Base-by-base conservation (phyloP, 352 stramenopile genomes). In the Phytophthora pinifolia region DNA sequence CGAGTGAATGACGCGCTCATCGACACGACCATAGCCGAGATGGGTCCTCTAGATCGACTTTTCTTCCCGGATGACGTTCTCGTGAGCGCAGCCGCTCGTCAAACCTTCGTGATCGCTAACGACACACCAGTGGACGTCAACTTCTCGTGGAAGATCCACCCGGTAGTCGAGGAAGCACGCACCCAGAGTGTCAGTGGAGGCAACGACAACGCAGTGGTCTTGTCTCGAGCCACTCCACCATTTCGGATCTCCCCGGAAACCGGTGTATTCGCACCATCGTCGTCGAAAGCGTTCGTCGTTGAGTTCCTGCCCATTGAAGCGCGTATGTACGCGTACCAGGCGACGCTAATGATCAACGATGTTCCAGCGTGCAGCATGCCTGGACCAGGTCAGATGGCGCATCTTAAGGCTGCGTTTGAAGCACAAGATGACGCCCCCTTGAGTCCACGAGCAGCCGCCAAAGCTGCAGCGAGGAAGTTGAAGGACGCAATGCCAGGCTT, bases 51-150 rank as follows among this genome's bases (percentile, higher is more conserved):
- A 3, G 66, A 86, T 15, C 58, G 67, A 9, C 8, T 94, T 22
- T 66, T 71, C 15, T 94, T 94, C 49, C 22, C 49, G 0, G 45
- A 72, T 4, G 57, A 66, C 12, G 50, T 92, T 4, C 53, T 80
- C 3, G 65, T 86, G 1, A 54, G 76, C 22, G 42, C 69, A 1
- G 37, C 43, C 0, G 49, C 53, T 3, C 44, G 43, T 12, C 78
- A 92, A 48, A 62, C 52, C 4, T 63, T 94, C 25, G 59, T 68
- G 1, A 57, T 94, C 14, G 42, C 55, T 4, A 94, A 94, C 48
- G 65, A 86, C 4, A 92, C 83, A 31, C 83, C 77, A 9, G 61
- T 94, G 20, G 72, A 77, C 8, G 50, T 94, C 2, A 49, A 59
- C 9, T 94, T 77, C 45, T 56, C 59, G 13, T 94, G 83, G 83